Evolutionary conservation across 2,329 filamentous ascomycete species (phyloP), one percentile per base, ranked within the genome.

Genomic region (Fusarium graminum): DNA sequence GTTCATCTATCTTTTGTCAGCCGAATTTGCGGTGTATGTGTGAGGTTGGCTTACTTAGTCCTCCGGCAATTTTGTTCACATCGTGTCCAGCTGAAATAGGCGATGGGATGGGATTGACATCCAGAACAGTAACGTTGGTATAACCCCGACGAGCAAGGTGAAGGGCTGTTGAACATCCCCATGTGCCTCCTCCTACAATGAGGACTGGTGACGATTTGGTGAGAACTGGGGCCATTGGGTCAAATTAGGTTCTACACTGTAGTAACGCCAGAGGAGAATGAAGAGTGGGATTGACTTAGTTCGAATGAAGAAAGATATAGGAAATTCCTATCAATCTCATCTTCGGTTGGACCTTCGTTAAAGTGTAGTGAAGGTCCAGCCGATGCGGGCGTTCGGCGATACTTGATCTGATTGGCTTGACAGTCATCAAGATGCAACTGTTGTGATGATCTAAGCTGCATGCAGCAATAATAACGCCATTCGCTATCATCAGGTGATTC

Each of bases 141-240:
- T 68, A 68, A 8, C 57, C 65, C 32, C 66, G 56, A 16, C 66
- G 66, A 1, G 30, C 56, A 11, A 68, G 57, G 22, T 68, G 65
- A 9, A 68, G 61, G 4, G 66, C 57, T 1, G 66, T 65, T 28
- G 66, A 68, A 6, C 51, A 68, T 25, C 66, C 66, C 66, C 66
- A 68, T 7, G 66, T 68, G 30, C 65, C 66, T 12, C 66, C 66
- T 14, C 66, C 65, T 5, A 65, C 44, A n/a, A 68, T 68, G 22
- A 68, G 61, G 10, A 68, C 57, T 4, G 36, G 42, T 1, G 65
- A 68, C 25, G 59, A 46, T 41, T 63, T 68, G 38, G 4, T 52
- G 5, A 68, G 61, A 32, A 14, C 4, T 28, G 60, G 16, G 2
- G 53, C 39, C 65, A 68, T 54, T 9, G 1, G 3, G 1, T 1